Conservation (phyloP, 208 protist genomes). For the Angomonas deanei region DNA sequence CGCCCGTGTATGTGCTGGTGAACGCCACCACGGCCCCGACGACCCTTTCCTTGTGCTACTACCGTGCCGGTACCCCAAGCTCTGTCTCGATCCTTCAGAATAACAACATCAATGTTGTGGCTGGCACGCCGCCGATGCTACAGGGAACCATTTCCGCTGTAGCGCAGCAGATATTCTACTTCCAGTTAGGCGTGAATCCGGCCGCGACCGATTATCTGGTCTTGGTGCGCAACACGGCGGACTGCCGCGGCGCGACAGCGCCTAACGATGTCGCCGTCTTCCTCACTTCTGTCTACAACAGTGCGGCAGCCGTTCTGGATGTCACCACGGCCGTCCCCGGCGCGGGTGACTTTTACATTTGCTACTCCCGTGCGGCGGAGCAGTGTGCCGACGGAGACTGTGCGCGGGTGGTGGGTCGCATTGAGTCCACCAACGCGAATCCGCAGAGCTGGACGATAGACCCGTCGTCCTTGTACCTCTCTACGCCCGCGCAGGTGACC, state of each 20-base stretch:
- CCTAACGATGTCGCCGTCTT: conserved; percentile 31
- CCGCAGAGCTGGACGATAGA: conserved; percentile 47
- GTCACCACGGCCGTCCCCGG: conserved; percentile 45
- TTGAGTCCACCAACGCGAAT: conserved; percentile 38
- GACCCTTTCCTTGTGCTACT: conserved; percentile 53
- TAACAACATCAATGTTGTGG: conserved; percentile 26
- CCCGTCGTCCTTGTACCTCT: conserved; percentile 52
- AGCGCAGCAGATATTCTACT: conserved; percentile 36
- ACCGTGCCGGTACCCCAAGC: conserved; percentile 19
- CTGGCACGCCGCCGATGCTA: conserved; percentile 42
- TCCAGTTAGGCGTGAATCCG: conserved; percentile 36
- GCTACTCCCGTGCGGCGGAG: conserved; percentile 56
- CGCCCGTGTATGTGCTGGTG: conserved; percentile 14
- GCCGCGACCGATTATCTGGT: conserved; percentile 54
- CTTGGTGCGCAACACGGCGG: conserved; percentile 30
- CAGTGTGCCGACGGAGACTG: conserved; percentile 49
- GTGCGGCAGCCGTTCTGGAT: conserved; percentile 5
- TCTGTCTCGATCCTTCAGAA: conserved; percentile 37
- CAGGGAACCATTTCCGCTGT: conserved; percentile 8
- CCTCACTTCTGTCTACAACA: conserved; percentile 16
- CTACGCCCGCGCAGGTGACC: conserved; percentile 24
- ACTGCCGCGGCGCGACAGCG: conserved; percentile 39
- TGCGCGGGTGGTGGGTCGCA: conserved; percentile 60
- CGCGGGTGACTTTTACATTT: conserved; percentile 68
- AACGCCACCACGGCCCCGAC: conserved; percentile 11